phyloP scores from a whole-genome alignment of 129 eudicot genomes.

The Dittrichia graveolens region DNA sequence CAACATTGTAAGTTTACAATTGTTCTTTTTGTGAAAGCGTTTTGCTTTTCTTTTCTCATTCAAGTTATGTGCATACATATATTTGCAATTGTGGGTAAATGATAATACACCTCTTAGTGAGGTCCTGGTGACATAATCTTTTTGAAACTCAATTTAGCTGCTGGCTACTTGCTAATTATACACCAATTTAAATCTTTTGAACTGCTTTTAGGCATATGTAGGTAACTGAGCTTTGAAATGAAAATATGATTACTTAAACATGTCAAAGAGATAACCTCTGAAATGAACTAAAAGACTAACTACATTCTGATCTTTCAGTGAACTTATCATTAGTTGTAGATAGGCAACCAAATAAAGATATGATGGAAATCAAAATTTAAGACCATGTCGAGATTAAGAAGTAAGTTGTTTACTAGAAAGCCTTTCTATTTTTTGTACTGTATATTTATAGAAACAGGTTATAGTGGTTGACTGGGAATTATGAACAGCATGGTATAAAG shows the following conservation, averaged over 20 bases:
- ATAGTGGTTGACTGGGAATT: background rate
- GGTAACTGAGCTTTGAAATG: too few relatives aligned
- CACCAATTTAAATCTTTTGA: background rate
- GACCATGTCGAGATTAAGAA: background rate
- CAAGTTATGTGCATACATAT: background rate
- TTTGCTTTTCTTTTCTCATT: conserved; percentile 1
- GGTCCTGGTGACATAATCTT: background rate
- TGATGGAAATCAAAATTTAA: background rate
- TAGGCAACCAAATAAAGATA: background rate
- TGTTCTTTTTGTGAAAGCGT: background rate
- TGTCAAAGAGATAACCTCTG: too few relatives aligned
- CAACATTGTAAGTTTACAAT: conserved; percentile 67
- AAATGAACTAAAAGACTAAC: background rate
- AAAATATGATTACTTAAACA: background rate
- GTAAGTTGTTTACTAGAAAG: background rate
- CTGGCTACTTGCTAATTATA: background rate
- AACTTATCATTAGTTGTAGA: background rate
- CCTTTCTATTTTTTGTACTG: background rate
- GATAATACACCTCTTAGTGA: background rate
- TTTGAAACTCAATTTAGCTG: background rate
- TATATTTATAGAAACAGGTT: background rate
- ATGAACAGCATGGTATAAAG: background rate
- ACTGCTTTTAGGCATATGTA: conserved; percentile 9
- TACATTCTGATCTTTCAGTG: background rate
- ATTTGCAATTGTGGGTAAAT: background rate